Evolutionary conservation across 2,329 filamentous ascomycete genomes (phyloP), one percentile per base, ranked within the genome.

Genomic region (Monascus ruber): DNA sequence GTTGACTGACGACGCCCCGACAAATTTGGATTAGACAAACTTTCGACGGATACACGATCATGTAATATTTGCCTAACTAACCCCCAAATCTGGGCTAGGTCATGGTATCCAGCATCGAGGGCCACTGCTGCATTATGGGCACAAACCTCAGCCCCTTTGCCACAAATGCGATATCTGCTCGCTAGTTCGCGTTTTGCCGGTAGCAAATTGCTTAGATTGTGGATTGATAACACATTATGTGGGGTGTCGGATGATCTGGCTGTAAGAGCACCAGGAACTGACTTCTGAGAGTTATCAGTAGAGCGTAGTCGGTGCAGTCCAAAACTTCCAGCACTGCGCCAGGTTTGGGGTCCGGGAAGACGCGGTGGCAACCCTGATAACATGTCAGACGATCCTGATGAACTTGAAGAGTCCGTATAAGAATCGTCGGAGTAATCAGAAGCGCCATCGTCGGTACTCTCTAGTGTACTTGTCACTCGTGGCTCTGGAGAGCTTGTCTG

Each of bases 31-130:
- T 70, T 68, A 32, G 70, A 64, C 40, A 73, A 70, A 25, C 85
- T 65, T 49, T 82, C 73, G 3, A 89, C 66, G 1, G 83, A 83
- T 26, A 88, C 79, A 34, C 85, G 78, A 48, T 84, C 83, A 47
- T 79, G 78, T 34, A 96, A 66, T 5, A 96, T 70, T 42, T 95
- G 68, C 11, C 77, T 81, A 39, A 86, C 71, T 47, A 95, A 81
- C 36, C 76, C 77, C 91, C 91, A 98, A 5, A 94, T 76, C 49
- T 86, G 77, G 25, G 83, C 81, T 26, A 93, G 63, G 46, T 94
- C 85, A 9, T 70, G 59, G 46, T 77, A 74, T 4, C 81, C 84
- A 48, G 82, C 73, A 45, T 77, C 79, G 48, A 78, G 72, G 6
- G 89, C 88, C 34, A 93, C 78, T 1, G 66, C 64, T 6, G 87